A percentile compares a stretch with the other conserved stretches of the same genome.
These are phyloP conservation scores for Platismatia glauca DNA, from an alignment of 495 filamentous ascomycete species.

Conservation along the genomic window DNA sequence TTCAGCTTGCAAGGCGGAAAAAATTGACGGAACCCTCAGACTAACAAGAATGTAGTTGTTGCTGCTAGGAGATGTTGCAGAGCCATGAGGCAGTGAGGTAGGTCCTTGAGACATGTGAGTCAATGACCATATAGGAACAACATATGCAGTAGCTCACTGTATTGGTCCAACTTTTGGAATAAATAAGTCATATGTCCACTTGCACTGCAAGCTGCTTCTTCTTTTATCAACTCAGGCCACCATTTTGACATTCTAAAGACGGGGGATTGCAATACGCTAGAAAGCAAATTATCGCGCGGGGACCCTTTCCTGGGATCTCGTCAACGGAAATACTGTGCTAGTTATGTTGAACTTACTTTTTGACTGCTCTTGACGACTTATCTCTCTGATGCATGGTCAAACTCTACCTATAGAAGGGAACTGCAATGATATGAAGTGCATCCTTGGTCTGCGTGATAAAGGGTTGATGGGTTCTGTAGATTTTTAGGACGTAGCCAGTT, in stretches of 20 bases:
- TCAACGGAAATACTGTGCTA: too few relatives aligned
- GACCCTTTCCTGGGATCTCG: too few relatives aligned
- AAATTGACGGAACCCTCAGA: neutral
- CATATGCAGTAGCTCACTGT: neutral
- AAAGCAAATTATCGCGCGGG: neutral
- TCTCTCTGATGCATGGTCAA: too few relatives aligned
- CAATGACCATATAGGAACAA: neutral
- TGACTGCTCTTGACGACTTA: too few relatives aligned
- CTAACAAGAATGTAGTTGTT: neutral
- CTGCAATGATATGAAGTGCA: too few relatives aligned
- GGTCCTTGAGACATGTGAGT: neutral
- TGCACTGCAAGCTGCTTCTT: neutral
- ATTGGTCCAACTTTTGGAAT: neutral
- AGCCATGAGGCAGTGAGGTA: neutral
- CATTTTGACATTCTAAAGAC: neutral
- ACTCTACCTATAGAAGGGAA: too few relatives aligned
- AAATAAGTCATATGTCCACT: neutral
- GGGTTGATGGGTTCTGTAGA: neutral
- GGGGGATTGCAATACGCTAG: neutral
- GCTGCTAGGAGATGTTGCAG: neutral
- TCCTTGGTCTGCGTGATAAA: too few relatives aligned
- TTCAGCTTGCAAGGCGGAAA: neutral
- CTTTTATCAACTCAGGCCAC: neutral
- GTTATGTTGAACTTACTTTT: too few relatives aligned
- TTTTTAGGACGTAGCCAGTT: neutral